Evolutionary conservation across 1,139 yeast species (phyloP).

Genomic region (Schizosaccharomyces versatilis): DNA sequence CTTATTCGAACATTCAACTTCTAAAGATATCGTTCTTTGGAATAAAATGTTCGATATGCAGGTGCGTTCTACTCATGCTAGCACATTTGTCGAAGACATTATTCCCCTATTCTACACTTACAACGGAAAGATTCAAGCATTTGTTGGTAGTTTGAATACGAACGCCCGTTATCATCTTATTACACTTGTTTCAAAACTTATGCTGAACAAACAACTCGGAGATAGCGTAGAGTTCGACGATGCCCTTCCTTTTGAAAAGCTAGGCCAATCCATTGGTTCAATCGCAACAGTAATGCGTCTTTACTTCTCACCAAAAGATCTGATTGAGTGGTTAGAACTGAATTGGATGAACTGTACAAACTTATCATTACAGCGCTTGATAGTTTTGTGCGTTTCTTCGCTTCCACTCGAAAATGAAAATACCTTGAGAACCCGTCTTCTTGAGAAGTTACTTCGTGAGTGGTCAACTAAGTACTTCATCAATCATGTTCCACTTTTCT

Average conservation of each 20-base stretch:
- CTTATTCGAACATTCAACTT: too few relatives aligned
- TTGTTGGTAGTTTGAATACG: too few relatives aligned
- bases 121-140: too few relatives aligned
- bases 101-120: too few relatives aligned
- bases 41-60: too few relatives aligned
- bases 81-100: too few relatives aligned
- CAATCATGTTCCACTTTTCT: not conserved
- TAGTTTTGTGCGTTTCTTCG: not conserved
- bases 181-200: too few relatives aligned
- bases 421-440: not conserved
- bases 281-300: not conserved
- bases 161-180: too few relatives aligned
- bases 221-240: too few relatives aligned
- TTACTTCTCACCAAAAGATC: not conserved
- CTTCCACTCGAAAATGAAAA: not conserved
- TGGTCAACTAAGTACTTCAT: not conserved
- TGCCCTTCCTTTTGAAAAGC: not conserved
- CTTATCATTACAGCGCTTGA: not conserved
- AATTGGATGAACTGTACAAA: not conserved
- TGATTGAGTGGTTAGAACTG: not conserved
- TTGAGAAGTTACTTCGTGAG: not conserved
- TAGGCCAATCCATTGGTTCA: not conserved
- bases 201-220: too few relatives aligned
- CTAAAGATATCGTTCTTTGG: too few relatives aligned
- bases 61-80: too few relatives aligned